phyloP scores from a whole-genome alignment of 495 filamentous ascomycete species.

The Tuber magnatum region DNA sequence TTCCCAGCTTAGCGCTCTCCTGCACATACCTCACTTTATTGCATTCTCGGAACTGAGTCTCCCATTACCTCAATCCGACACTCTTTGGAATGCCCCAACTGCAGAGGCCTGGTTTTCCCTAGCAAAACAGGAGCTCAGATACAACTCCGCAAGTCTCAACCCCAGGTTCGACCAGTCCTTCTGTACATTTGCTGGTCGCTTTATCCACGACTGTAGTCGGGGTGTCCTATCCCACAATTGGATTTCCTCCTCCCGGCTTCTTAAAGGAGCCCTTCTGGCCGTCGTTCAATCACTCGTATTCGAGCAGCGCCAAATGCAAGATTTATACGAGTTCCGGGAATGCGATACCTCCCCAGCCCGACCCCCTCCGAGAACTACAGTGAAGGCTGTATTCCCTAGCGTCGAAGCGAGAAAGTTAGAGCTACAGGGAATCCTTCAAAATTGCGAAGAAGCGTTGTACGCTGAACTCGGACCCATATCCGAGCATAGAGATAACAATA shows the following conservation, averaged over 20 bases:
- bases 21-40: constrained; percentile 3
- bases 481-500: background rate
- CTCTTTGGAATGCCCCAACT: background rate
- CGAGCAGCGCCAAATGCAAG: background rate
- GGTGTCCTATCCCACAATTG: background rate
- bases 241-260: background rate
- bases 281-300: background rate
- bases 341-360: background rate
- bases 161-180: constrained; percentile 1
- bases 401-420: background rate
- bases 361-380: background rate
- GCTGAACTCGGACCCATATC: background rate
- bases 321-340: constrained; percentile 1
- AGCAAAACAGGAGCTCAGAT: background rate
- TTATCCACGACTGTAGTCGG: background rate
- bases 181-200: constrained; percentile 1
- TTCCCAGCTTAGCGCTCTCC: constrained; percentile 1
- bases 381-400: background rate
- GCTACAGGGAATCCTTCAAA: background rate
- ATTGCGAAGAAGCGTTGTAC: background rate
- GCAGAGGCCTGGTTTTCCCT: background rate
- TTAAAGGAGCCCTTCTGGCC: background rate
- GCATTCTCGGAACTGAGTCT: background rate
- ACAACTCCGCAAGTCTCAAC: background rate
- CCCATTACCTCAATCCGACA: background rate